Evolutionary conservation across 805 yeast species (phyloP), one percentile per base, ranked within the genome.

Genomic region (Wickerhamiella azymoides): DNA sequence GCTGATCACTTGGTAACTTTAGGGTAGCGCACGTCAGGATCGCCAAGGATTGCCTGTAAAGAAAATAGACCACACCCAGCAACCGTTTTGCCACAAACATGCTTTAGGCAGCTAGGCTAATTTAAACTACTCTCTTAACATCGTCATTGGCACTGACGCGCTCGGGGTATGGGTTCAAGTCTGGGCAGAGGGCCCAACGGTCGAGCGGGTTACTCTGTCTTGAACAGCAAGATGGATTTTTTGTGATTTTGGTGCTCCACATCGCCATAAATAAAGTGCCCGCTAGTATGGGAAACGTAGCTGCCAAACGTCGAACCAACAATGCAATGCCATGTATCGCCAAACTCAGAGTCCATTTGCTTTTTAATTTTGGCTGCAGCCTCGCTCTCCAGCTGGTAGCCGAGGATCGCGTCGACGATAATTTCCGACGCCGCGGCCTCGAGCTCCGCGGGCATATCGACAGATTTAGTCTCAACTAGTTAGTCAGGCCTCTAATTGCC

Each of bases 321-420:
- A 43, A 76, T 68, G 26, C 76, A 76, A 57, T 76, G 81, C 82
- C 82, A 76, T 8, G 79, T 67, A 21, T 74, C 69, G 0, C 79
- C 78, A 52, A 67, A 74, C 39, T 67, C 58, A 28, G 67, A 65
- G 54, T 76, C 82, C 56, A 76, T 63, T 49, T 71, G 79, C 54
- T 74, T 74, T 59, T 77, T 76, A 43, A 76, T 64, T 47, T 60
- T 69, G 2, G 77, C 70, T 18, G 82, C 82, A 30, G 74, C 66
- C 47, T 77, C 81, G 57, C 63, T 64, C 50, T 76, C 80, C 7
- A 68, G 58, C 30, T 66, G 60, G 59, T 70, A 72, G 36, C 65
- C 58, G 38, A 61, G 60, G 32, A 64, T 52, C 1, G 78, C 77
- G 36, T 66, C 71, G 33, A 58, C 54, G 3, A 78, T 67, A 47